A percentile compares a stretch with the other conserved stretches of the same genome.
phyloP scores from a whole-genome alignment of 805 yeast species.

The Kazachstania psychrophila region DNA sequence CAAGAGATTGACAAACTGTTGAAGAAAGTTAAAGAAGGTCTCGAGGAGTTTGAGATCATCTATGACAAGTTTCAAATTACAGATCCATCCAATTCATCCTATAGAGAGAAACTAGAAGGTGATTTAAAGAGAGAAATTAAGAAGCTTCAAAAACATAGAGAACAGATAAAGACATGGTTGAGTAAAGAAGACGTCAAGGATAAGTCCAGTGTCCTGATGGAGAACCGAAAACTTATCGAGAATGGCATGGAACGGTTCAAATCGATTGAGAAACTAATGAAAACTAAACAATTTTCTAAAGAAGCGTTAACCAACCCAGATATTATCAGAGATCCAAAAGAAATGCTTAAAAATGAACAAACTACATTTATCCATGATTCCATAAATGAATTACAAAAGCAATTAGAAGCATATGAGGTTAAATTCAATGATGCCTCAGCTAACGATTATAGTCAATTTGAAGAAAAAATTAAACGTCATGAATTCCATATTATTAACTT shows the following conservation, averaged over 20 bases:
- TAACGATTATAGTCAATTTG: constrained; percentile 22
- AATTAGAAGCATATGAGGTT: constrained; percentile 69
- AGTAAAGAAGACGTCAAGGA: constrained; percentile 87
- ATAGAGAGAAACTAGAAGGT: constrained; percentile 85
- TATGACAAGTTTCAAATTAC: constrained; percentile 78
- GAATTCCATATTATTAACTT: constrained; percentile 68
- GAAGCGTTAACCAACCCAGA: constrained; percentile 77
- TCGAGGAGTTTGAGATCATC: constrained; percentile 72
- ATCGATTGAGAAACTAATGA: constrained; percentile 85
- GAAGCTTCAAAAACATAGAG: constrained; percentile 85
- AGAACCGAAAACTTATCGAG: constrained; percentile 61
- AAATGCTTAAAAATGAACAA: constrained; percentile 68
- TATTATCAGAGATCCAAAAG: constrained; percentile 61
- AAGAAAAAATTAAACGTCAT: constrained; percentile 52
- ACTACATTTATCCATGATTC: constrained; percentile 57
- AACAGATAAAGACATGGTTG: constrained; percentile 92
- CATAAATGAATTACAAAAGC: constrained; percentile 74
- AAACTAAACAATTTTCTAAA: constrained; percentile 87
- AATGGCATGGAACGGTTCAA: constrained; percentile 92
- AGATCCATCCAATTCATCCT: constrained; percentile 59
- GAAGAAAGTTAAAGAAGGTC: constrained; percentile 89
- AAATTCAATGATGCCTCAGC: constrained; percentile 62
- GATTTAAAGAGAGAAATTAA: constrained; percentile 93
- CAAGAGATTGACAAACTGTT: constrained; percentile 87
- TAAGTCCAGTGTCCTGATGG: constrained; percentile 63